Conservation (phyloP, 2,329 filamentous ascomycete genomes). For the Fusarium multiceps region DNA sequence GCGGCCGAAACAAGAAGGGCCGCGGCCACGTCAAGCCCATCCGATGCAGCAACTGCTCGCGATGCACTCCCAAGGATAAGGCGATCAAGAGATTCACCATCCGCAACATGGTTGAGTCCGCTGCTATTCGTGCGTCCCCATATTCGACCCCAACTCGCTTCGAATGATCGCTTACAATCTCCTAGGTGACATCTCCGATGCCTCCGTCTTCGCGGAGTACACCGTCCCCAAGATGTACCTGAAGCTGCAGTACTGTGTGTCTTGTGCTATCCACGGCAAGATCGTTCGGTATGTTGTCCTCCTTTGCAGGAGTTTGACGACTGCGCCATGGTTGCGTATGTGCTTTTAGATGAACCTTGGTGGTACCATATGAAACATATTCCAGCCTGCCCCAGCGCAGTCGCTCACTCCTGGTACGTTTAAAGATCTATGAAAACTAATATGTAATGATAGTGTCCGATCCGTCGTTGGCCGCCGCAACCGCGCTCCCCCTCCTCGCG, state of each 20-base stretch:
- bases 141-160: not conserved
- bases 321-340: conserved; percentile 61
- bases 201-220: conserved; percentile 99
- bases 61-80: conserved; percentile 99
- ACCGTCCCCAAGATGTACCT: conserved; percentile 99
- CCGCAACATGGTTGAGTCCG: conserved; percentile 99
- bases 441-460: conserved; percentile 80
- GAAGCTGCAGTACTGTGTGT: conserved; percentile 99
- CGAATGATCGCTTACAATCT: conserved; percentile 30
- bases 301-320: conserved; percentile 66
- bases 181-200: conserved; percentile 99
- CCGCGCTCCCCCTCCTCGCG: conserved; percentile 96
- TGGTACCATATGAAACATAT: conserved; percentile 58
- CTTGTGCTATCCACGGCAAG: conserved; percentile 99
- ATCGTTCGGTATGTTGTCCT: conserved; percentile 95
- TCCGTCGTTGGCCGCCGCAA: conserved; percentile 97
- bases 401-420: conserved; percentile 43
- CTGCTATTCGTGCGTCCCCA: conserved; percentile 90
- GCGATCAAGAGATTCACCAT: conserved; percentile 99
- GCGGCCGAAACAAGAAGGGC: conserved; percentile 99
- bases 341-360: conserved; percentile 71
- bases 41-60: conserved; percentile 78
- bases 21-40: conserved; percentile 99
- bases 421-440: conserved; percentile 51
- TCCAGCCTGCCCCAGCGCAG: conserved; percentile 38